Percentiles rank a stretch among this genome's conserved stretches.
phyloP scores from a whole-genome alignment of 148 eudicot species.

The Limonium bicolor region DNA sequence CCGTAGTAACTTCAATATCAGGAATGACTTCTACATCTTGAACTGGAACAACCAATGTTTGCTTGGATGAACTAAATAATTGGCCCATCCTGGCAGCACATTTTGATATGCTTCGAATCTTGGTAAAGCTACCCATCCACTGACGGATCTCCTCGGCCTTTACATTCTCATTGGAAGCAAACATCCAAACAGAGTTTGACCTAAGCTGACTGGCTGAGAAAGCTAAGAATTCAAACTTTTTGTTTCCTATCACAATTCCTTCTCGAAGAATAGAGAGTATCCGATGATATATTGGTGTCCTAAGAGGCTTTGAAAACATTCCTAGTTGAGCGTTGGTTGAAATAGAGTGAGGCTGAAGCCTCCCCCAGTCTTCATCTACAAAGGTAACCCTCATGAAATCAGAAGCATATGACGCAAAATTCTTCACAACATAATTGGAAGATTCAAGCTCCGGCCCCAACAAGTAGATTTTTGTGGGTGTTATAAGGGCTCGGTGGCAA shows the following conservation, averaged over 20 bases:
- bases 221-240: conserved; percentile 74
- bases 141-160: conserved; percentile 70
- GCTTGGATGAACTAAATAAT: conserved; percentile 73
- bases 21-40: conserved; percentile 73
- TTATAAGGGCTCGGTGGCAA: conserved; percentile 67
- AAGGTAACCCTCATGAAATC: conserved; percentile 87
- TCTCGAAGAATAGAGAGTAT: conserved; percentile 63
- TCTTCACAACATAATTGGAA: conserved; percentile 80
- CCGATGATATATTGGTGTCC: conserved; percentile 53
- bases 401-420: conserved; percentile 61
- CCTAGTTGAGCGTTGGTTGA: conserved; percentile 48
- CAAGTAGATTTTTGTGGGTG: conserved; percentile 80
- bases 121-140: conserved; percentile 96
- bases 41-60: conserved; percentile 56
- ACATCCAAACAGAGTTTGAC: conserved; percentile 95
- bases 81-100: conserved; percentile 99
- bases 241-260: conserved; percentile 67
- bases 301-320: conserved; percentile 55
- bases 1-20: conserved; percentile 58
- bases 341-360: conserved; percentile 38
- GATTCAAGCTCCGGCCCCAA: conserved; percentile 87
- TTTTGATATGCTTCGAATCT: conserved; percentile 84
- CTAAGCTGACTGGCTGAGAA: conserved; percentile 97
- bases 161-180: conserved; percentile 80
- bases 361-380: conserved; percentile 97